A percentile compares a stretch with the other conserved stretches of the same genome.
Conservation (phyloP, 164 flowering plant species). For the Nelumbo lutea region DNA sequence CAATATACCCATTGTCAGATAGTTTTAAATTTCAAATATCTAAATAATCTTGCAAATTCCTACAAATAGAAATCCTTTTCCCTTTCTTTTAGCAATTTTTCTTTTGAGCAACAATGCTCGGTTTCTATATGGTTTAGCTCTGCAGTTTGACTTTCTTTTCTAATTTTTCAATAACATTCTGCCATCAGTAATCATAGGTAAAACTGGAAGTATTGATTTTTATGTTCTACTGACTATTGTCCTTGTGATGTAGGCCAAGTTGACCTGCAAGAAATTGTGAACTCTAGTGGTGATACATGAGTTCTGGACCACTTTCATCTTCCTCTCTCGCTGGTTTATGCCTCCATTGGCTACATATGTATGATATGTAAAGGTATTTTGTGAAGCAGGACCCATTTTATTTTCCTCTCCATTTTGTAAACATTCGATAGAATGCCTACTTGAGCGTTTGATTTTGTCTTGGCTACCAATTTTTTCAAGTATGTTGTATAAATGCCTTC, state of each 20-base stretch:
- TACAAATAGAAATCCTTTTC: too few species aligned
- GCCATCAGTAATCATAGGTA: not conserved
- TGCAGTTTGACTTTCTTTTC: too few species aligned
- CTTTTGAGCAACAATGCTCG: too few species aligned
- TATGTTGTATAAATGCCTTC: not conserved
- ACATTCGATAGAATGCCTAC: conserved; percentile 6
- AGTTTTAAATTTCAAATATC: too few species aligned
- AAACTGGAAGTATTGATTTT: not conserved
- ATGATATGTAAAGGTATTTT: not conserved
- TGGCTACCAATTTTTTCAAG: not conserved
- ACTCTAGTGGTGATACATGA: conserved; percentile 30
- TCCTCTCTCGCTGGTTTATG: not conserved
- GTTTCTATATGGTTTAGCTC: too few species aligned
- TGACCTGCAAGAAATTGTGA: conserved; percentile 35
- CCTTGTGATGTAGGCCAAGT: conserved; percentile 30
- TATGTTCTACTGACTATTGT: not conserved
- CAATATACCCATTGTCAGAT: too few species aligned
- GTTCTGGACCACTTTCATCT: not conserved
- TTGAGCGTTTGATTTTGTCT: conserved; percentile 5
- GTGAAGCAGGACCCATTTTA: not conserved
- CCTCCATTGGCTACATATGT: not conserved
- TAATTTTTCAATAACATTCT: too few species aligned
- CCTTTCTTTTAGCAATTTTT: too few species aligned
- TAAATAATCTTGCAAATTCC: too few species aligned
- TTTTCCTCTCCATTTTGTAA: conserved; percentile 3